A percentile compares a stretch with the other conserved stretches of the same genome.
Evolutionary conservation across 1,284 basidiomycete genomes (phyloP).

Genomic region (Marasmius tenuissimus): DNA sequence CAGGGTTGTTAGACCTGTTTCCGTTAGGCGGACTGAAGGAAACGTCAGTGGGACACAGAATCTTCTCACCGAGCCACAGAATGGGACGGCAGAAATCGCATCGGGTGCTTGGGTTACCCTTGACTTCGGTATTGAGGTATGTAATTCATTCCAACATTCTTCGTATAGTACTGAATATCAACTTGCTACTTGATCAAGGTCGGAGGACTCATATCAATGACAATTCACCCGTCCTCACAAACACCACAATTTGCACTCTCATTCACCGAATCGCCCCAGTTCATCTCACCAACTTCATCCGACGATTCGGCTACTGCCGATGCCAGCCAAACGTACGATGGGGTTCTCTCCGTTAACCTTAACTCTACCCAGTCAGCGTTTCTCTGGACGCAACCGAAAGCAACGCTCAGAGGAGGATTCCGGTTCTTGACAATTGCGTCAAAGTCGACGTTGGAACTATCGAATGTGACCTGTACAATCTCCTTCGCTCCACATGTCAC

Average conservation of each 20-base stretch:
- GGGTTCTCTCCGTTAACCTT: slow-evolving; percentile 35
- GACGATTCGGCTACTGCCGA: slow-evolving; percentile 45
- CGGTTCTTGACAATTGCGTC: slow-evolving; percentile 55
- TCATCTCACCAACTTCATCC: slow-evolving; percentile 41
- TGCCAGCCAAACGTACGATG: slow-evolving; percentile 45
- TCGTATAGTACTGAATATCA: not conserved
- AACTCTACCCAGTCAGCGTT: slow-evolving; percentile 32
- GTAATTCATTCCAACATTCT: slow-evolving; percentile 2
- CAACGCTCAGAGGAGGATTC: slow-evolving; percentile 51
- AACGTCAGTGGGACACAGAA: slow-evolving; percentile 25
- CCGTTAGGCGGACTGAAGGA: slow-evolving; percentile 34
- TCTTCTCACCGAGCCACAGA: slow-evolving; percentile 30
- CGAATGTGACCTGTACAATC: slow-evolving; percentile 54
- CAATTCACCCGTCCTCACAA: slow-evolving; percentile 25
- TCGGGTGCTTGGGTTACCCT: slow-evolving; percentile 40
- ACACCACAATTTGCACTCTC: slow-evolving; percentile 37
- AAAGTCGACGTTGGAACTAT: slow-evolving; percentile 38
- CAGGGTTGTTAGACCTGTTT: slow-evolving; percentile 37
- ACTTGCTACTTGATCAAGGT: slow-evolving; percentile 27
- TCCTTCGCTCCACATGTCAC: slow-evolving; percentile 56
- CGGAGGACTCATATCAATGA: slow-evolving; percentile 45
- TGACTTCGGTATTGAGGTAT: slow-evolving; percentile 46
- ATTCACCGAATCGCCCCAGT: slow-evolving; percentile 46
- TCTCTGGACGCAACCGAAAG: slow-evolving; percentile 49
- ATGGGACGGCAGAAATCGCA: slow-evolving; percentile 28